These are phyloP conservation scores for Sugiyamaella japonica DNA, from an alignment of 1,139 yeast genomes.

Conservation along the genomic window DNA sequence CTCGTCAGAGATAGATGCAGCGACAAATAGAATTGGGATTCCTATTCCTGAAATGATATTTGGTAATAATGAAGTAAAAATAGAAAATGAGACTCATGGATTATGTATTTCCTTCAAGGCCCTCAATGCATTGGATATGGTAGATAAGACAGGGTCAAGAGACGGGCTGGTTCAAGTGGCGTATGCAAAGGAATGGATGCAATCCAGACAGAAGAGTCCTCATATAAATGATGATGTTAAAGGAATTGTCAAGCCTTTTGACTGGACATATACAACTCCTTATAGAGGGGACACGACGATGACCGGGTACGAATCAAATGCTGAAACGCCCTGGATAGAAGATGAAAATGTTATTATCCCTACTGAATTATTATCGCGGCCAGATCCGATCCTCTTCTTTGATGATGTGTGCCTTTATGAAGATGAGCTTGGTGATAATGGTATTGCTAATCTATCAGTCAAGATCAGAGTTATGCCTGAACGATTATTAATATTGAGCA, in stretches of 20 bases:
- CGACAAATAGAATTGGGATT: conserved; percentile 62
- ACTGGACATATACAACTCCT: conserved; percentile 91
- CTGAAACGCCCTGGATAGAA: conserved; percentile 24
- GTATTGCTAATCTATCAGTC: conserved; percentile 72
- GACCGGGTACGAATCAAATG: conserved; percentile 17
- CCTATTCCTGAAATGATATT: conserved; percentile 98
- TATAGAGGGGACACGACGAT: conserved; percentile 59
- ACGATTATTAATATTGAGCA: conserved; percentile 66
- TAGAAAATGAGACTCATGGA: conserved; percentile 45
- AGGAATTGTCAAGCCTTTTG: conserved; percentile 74
- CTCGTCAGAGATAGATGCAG: conserved; percentile 68
- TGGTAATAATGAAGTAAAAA: conserved; percentile 70
- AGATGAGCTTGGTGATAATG: conserved; percentile 96
- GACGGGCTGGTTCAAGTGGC: conserved; percentile 65
- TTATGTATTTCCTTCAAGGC: conserved; percentile 68
- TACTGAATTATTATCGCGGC: conserved; percentile 61
- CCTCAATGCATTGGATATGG: conserved; percentile 72
- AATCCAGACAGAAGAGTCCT: conserved; percentile 48
- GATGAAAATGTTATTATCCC: conserved; percentile 53
- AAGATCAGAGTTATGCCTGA: conserved; percentile 90
- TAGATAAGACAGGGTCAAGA: conserved; percentile 51
- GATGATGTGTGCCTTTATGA: conserved; percentile 89
- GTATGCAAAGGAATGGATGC: conserved; percentile 86
- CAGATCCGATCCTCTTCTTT: conserved; percentile 84
- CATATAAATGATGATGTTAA: conserved; percentile 45